These are phyloP conservation scores for Mycena galopus DNA, from an alignment of 768 basidiomycete genomes.

Conservation along the genomic window DNA sequence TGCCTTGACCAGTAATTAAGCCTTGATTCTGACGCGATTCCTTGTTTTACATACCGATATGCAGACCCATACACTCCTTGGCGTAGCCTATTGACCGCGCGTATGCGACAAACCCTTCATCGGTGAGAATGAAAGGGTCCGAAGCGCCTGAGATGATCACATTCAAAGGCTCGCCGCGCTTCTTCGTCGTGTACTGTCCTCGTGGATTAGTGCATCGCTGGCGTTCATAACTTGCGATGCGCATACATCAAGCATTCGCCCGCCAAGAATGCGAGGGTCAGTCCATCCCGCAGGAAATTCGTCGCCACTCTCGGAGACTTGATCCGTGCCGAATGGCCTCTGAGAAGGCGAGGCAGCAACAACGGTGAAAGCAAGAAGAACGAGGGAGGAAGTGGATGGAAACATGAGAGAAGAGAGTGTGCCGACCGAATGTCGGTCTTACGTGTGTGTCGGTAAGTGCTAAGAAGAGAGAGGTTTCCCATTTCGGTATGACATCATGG, in stretches of 20 bases:
- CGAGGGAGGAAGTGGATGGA: neutral
- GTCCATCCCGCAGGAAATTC: slow-evolving; percentile 53
- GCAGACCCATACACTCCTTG: slow-evolving; percentile 82
- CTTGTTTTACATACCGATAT: slow-evolving; percentile 18
- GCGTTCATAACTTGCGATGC: slow-evolving; percentile 1
- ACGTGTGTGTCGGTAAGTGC: no score
- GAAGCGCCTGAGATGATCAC: slow-evolving; percentile 84
- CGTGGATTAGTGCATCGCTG: neutral
- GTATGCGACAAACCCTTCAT: slow-evolving; percentile 76
- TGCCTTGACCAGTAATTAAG: slow-evolving; percentile 56
- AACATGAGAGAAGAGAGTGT: neutral
- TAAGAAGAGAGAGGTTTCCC: no score
- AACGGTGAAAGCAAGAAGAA: slow-evolving; percentile 15
- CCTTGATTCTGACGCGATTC: neutral
- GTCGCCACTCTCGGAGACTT: slow-evolving; percentile 12
- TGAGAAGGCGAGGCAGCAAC: slow-evolving; percentile 34
- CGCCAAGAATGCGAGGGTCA: slow-evolving; percentile 82
- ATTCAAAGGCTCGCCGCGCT: slow-evolving; percentile 86
- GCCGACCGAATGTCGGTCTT: neutral
- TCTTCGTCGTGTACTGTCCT: slow-evolving; percentile 71
- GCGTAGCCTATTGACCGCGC: slow-evolving; percentile 85
- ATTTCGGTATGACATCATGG: no score
- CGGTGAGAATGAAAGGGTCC: slow-evolving; percentile 85
- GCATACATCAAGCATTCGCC: slow-evolving; percentile 81
- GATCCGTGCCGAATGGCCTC: slow-evolving; percentile 23